Evolutionary conservation across 2,329 filamentous ascomycete species (phyloP).

Genomic region (Fusarium pseudograminearum): DNA sequence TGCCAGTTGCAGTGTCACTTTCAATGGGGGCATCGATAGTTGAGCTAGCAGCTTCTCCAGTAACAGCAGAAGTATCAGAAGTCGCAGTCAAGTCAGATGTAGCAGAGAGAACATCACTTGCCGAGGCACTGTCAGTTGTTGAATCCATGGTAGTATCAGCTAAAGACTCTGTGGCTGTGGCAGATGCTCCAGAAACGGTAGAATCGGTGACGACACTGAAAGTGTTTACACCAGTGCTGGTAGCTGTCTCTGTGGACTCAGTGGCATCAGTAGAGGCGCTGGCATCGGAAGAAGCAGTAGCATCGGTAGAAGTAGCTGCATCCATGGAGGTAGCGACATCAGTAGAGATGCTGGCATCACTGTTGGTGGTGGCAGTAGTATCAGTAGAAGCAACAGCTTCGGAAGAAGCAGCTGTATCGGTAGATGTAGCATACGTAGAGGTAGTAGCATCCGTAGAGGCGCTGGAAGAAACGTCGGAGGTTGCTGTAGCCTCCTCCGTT

Average conservation of each 20-base stretch:
- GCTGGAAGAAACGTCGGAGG: constrained; percentile 1
- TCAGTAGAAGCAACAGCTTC: constrained; percentile 9
- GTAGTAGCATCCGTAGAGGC: constrained; percentile 6
- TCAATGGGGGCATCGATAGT: not conserved
- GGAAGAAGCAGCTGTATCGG: not conserved
- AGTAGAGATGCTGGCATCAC: not conserved
- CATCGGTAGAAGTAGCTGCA: not conserved
- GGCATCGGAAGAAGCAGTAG: constrained; percentile 28
- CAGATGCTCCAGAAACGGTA: constrained; percentile 3
- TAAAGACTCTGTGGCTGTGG: constrained; percentile 8
- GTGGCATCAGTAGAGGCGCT: not conserved
- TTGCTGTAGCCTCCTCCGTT: constrained; percentile 16
- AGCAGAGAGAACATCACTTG: not conserved
- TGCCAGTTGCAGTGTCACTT: not conserved
- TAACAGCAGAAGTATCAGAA: not conserved
- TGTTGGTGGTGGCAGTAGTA: not conserved
- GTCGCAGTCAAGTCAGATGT: not conserved
- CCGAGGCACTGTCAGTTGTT: not conserved
- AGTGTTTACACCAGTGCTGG: constrained; percentile 34
- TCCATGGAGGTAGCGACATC: not conserved
- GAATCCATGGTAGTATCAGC: not conserved
- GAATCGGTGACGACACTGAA: constrained; percentile 14
- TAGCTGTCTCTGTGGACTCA: constrained; percentile 27
- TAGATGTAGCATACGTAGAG: not conserved
- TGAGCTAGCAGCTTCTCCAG: not conserved